A percentile compares a stretch with the other conserved stretches of the same genome.
phyloP scores from a whole-genome alignment of 371 early-diverging fungal genomes.

The Blyttiomyces sp. region DNA sequence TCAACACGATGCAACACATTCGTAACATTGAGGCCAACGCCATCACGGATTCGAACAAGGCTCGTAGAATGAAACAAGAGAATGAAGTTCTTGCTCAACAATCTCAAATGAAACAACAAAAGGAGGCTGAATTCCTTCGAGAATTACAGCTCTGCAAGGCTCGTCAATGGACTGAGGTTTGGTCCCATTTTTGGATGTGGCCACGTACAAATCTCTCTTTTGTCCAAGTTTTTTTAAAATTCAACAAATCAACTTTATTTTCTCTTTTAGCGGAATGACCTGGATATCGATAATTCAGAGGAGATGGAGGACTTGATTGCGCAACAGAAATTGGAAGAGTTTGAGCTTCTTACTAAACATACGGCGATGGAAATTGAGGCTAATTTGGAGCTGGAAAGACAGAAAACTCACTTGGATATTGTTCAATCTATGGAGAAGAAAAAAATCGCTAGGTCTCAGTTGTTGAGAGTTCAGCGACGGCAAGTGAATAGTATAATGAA shows the following conservation, averaged over 20 bases:
- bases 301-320: conserved; percentile 15
- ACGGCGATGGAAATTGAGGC: conserved; percentile 4
- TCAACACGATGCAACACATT: conserved; percentile 20
- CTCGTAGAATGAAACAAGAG: conserved; percentile 15
- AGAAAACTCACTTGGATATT: conserved; percentile 4
- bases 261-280: conserved; percentile 18
- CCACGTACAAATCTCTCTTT: not conserved
- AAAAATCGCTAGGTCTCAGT: conserved; percentile 1
- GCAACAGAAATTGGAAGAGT: conserved; percentile 18
- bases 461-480: conserved; percentile 3
- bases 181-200: not conserved
- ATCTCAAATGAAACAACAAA: conserved; percentile 8
- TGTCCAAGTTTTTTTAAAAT: not conserved
- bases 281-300: conserved; percentile 21
- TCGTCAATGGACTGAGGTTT: conserved; percentile 19
- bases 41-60: conserved; percentile 13
- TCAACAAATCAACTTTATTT: not conserved
- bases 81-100: conserved; percentile 19
- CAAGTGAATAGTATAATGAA: conserved; percentile 7
- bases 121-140: conserved; percentile 20
- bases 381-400: conserved; percentile 6
- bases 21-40: conserved; percentile 14
- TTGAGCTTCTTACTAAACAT: conserved; percentile 15
- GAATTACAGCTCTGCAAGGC: conserved; percentile 23
- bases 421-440: conserved; percentile 12